phyloP scores from a whole-genome alignment of 2,329 filamentous ascomycete genomes.

The Trichoderma arundinaceum region DNA sequence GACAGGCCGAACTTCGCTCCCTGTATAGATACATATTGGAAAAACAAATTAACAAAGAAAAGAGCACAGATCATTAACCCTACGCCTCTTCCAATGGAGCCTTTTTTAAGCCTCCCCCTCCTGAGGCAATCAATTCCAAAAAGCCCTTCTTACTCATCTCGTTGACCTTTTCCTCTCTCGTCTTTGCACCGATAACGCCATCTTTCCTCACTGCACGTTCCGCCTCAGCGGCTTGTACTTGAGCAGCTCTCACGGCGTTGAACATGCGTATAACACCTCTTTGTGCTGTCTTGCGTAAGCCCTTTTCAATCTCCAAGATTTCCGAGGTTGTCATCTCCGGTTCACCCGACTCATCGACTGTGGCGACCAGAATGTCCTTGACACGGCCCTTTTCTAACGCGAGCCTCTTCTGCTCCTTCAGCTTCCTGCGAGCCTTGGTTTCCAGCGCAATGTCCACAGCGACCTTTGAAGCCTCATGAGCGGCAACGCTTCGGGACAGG shows the following conservation, averaged over 20 bases:
- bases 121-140: conserved; percentile 80
- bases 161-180: conserved; percentile 84
- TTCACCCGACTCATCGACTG: conserved; percentile 58
- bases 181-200: conserved; percentile 77
- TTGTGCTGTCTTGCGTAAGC: conserved; percentile 85
- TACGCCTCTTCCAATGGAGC: conserved; percentile 61
- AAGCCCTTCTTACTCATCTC: conserved; percentile 99
- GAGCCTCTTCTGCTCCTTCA: conserved; percentile 79
- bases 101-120: conserved; percentile 65
- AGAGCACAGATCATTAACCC: neutral
- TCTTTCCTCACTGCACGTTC: conserved; percentile 71
- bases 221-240: conserved; percentile 84
- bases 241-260: conserved; percentile 90
- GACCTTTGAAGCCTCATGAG: conserved; percentile 73
- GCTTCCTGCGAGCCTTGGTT: conserved; percentile 75
- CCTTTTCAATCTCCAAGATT: conserved; percentile 74
- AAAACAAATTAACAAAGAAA: neutral
- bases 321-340: conserved; percentile 56
- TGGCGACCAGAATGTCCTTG: conserved; percentile 76
- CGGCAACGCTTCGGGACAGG: conserved; percentile 79
- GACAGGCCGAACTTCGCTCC: conserved; percentile 32
- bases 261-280: conserved; percentile 95
- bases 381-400: conserved; percentile 87
- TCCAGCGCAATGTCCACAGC: conserved; percentile 80
- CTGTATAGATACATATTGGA: conserved; percentile 23